Conservation (phyloP, 306 rosid genomes). For the Abrus pulchellus region DNA sequence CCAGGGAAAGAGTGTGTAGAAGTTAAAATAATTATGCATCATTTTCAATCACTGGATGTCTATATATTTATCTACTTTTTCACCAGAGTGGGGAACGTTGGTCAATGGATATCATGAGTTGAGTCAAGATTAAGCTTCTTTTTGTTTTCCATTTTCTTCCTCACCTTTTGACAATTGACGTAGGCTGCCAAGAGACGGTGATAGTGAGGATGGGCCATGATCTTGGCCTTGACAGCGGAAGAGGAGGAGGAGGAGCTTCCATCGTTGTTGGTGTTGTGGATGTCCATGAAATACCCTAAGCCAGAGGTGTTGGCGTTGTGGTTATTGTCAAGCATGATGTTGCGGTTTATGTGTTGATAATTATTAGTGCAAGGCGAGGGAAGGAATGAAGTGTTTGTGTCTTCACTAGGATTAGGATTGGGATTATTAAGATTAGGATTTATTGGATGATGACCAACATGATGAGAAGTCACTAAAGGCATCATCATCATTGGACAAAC, state of each 20-base stretch:
- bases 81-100: slow-evolving; percentile 15
- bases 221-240: slow-evolving; percentile 72
- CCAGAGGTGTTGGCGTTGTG: slow-evolving; percentile 33
- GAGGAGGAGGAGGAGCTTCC: slow-evolving; percentile 47
- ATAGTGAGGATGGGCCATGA: slow-evolving; percentile 95
- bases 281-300: slow-evolving; percentile 65
- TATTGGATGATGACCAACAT: slow-evolving; percentile 50
- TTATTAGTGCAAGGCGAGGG: slow-evolving; percentile 41
- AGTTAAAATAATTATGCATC: slow-evolving; percentile 23
- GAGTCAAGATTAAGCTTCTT: slow-evolving; percentile 3
- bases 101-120: slow-evolving; percentile 34
- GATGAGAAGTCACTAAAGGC: slow-evolving; percentile 64
- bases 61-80: neutral
- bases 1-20: neutral
- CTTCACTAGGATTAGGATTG: slow-evolving; percentile 10
- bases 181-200: slow-evolving; percentile 84
- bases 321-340: slow-evolving; percentile 38
- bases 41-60: slow-evolving; percentile 32
- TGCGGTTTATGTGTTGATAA: slow-evolving; percentile 42
- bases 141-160: neutral
- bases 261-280: slow-evolving; percentile 36
- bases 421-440: slow-evolving; percentile 43
- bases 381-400: slow-evolving; percentile 36
- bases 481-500: slow-evolving; percentile 71
- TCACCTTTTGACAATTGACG: slow-evolving; percentile 88